Evolutionary conservation across 495 filamentous ascomycete genomes (phyloP).

Genomic region (Penicillium lividum): DNA sequence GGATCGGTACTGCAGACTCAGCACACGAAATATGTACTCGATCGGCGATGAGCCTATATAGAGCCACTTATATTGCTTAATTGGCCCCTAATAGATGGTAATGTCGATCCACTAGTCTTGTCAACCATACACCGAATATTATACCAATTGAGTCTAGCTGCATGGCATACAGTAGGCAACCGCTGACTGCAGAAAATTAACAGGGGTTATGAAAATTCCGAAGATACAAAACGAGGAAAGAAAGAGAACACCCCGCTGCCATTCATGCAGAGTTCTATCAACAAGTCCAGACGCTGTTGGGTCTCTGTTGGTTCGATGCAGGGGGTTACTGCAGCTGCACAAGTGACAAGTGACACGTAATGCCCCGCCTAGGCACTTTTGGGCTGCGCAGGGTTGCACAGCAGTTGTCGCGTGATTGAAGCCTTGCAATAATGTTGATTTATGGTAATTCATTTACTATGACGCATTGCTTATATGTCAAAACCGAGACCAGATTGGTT

Average conservation of each 20-base stretch:
- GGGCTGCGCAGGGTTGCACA: neutral
- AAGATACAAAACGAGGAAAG: neutral
- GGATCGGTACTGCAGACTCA: neutral
- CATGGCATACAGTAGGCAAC: neutral
- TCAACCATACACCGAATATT: neutral
- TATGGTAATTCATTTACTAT: neutral
- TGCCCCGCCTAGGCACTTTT: neutral
- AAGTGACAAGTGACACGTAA: neutral
- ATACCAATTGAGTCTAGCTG: neutral
- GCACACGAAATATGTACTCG: neutral
- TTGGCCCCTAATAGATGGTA: neutral
- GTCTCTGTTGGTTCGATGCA: neutral
- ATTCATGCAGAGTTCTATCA: neutral
- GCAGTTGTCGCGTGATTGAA: neutral
- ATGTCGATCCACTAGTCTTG: neutral
- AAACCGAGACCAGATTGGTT: neutral
- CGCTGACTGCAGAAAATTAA: neutral
- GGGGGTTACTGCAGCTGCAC: neutral
- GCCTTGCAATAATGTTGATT: neutral
- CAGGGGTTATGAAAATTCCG: neutral
- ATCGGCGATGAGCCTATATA: neutral
- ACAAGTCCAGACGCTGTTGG: neutral
- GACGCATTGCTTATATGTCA: neutral
- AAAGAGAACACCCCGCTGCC: neutral
- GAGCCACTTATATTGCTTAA: neutral